These are phyloP conservation scores for Candida sojae DNA, from an alignment of 1,139 yeast genomes.

Conservation along the genomic window DNA sequence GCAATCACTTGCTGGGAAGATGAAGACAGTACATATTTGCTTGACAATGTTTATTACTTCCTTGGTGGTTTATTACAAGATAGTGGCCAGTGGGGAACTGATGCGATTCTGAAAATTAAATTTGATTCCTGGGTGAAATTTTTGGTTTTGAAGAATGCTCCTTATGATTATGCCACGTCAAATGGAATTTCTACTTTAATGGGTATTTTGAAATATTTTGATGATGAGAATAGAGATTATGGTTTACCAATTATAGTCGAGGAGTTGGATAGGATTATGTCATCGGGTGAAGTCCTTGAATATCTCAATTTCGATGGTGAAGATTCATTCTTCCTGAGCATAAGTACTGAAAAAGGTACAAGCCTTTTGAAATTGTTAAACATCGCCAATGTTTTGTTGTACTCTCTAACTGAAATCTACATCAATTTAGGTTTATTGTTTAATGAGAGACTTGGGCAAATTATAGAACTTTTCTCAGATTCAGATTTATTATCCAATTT, in stretches of 20 bases:
- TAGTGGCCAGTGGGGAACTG: conserved; percentile 50
- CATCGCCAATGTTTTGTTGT: conserved; percentile 40
- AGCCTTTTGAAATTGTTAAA: conserved; percentile 35
- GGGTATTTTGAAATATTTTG: conserved; percentile 56
- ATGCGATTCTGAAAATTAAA: conserved; percentile 39
- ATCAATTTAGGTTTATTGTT: conserved; percentile 53
- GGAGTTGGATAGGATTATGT: conserved; percentile 17
- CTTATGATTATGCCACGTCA: conserved; percentile 62
- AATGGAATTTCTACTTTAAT: conserved; percentile 54
- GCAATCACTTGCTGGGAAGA: conserved; percentile 58
- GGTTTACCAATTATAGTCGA: conserved; percentile 37
- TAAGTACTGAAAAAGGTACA: conserved; percentile 31
- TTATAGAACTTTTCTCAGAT: conserved; percentile 45
- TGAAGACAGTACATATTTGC: conserved; percentile 38
- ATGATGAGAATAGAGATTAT: conserved; percentile 55
- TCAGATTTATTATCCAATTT: conserved; percentile 30
- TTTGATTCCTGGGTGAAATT: conserved; percentile 47
- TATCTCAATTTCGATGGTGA: conserved; percentile 20
- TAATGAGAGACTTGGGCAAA: conserved; percentile 47
- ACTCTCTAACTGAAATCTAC: conserved; percentile 53
- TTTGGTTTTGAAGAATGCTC: conserved; percentile 49
- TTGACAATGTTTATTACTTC: conserved; percentile 51
- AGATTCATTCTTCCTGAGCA: conserved; percentile 28
- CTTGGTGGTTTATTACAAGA: conserved; percentile 50
- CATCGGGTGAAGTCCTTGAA: conserved; percentile 16